These are phyloP conservation scores for Suillus ampliporus DNA, from an alignment of 768 basidiomycete genomes.

Conservation along the genomic window DNA sequence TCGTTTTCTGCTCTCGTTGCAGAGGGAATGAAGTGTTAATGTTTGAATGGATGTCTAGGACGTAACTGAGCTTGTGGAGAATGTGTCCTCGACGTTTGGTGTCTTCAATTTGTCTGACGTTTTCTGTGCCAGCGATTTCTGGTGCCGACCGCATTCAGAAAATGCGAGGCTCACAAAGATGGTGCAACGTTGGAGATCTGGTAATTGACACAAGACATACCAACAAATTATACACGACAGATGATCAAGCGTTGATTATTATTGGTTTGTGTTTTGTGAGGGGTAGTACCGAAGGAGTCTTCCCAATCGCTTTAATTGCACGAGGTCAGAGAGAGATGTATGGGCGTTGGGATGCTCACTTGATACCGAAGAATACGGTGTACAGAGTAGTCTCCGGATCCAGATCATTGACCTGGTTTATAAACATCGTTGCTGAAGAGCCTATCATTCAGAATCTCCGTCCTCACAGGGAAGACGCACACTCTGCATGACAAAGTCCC, in stretches of 20 bases:
- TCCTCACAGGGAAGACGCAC: neutral
- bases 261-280: neutral
- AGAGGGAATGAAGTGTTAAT: neutral
- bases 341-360: conserved; percentile 37
- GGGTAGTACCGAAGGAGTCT: conserved; percentile 45
- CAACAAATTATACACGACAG: too few species aligned
- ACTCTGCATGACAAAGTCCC: conserved; percentile 58
- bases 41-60: neutral
- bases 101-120: too few species aligned
- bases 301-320: conserved; percentile 44
- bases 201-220: conserved; percentile 44
- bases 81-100: neutral
- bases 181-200: conserved; percentile 40
- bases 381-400: conserved; percentile 56
- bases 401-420: conserved; percentile 49
- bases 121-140: conserved; percentile 46
- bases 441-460: neutral
- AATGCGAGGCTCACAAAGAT: too few species aligned
- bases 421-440: conserved; percentile 46
- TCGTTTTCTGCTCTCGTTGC: neutral
- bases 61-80: neutral
- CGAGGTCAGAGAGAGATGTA: conserved; percentile 8
- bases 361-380: conserved; percentile 60
- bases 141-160: too few species aligned
- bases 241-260: neutral